Conservation (phyloP, 768 basidiomycete species). For the Sporobolomyces phaffii region DNA sequence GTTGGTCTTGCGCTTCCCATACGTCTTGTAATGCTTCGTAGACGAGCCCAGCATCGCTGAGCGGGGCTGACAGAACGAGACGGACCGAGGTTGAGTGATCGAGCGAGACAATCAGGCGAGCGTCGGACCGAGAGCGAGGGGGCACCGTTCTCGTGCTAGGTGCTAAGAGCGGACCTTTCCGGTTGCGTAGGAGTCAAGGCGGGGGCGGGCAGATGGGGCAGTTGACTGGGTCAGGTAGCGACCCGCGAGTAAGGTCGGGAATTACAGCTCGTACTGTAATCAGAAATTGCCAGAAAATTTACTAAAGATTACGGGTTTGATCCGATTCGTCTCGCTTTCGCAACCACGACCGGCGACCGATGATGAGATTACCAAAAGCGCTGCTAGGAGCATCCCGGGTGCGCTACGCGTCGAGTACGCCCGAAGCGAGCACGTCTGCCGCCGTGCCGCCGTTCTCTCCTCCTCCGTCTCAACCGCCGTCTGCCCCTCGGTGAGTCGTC, state of each 20-base stretch:
- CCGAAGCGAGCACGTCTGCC: neutral
- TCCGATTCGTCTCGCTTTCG: neutral
- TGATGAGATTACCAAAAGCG: constrained; percentile 8
- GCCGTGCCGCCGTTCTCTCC: neutral
- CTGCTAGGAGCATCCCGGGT: neutral
- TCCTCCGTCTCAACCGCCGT: neutral
- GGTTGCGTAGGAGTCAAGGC: too few species aligned
- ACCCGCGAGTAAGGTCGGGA: too few species aligned
- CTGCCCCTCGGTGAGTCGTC: neutral
- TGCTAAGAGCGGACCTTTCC: too few species aligned
- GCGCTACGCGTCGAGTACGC: neutral
- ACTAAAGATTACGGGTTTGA: too few species aligned
- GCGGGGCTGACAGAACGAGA: neutral
- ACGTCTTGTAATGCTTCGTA: constrained; percentile 22
- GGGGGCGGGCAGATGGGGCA: too few species aligned
- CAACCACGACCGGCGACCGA: neutral
- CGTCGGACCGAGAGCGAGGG: neutral
- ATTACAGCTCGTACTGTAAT: too few species aligned
- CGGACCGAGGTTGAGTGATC: constrained; percentile 6
- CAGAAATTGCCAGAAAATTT: neutral
- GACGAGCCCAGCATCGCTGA: constrained; percentile 13
- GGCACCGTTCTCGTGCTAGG: too few species aligned
- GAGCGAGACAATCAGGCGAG: neutral
- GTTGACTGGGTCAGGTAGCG: too few species aligned
- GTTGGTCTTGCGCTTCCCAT: constrained; percentile 29